These are phyloP conservation scores for Neurospora cerealis DNA, from an alignment of 495 filamentous ascomycete genomes.

Conservation along the genomic window DNA sequence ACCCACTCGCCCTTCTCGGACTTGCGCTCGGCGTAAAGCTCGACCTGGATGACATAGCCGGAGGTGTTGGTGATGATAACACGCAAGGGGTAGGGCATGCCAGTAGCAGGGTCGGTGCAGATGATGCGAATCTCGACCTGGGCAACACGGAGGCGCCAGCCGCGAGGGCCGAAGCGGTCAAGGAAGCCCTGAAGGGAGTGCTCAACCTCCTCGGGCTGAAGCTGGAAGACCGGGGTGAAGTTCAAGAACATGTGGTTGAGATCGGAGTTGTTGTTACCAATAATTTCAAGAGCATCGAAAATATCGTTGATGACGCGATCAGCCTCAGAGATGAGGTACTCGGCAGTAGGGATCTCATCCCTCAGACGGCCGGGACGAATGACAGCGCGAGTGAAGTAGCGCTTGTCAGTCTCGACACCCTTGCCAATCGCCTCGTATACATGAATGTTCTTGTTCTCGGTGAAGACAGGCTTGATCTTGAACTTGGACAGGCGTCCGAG, in stretches of 20 bases:
- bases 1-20: slow-evolving; percentile 95
- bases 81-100: slow-evolving; percentile 83
- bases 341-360: slow-evolving; percentile 92
- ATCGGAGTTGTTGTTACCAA: slow-evolving; percentile 98
- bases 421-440: slow-evolving; percentile 96
- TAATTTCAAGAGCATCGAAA: slow-evolving; percentile 92
- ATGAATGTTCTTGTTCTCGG: slow-evolving; percentile 97
- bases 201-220: slow-evolving; percentile 83
- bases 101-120: slow-evolving; percentile 80
- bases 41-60: slow-evolving; percentile 96
- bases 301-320: slow-evolving; percentile 97
- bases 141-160: slow-evolving; percentile 93
- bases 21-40: slow-evolving; percentile 95
- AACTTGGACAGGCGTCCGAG: slow-evolving; percentile 90
- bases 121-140: slow-evolving; percentile 97
- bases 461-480: slow-evolving; percentile 95
- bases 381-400: slow-evolving; percentile 93
- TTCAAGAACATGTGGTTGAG: slow-evolving; percentile 99
- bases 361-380: slow-evolving; percentile 86
- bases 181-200: slow-evolving; percentile 90
- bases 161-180: slow-evolving; percentile 88
- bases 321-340: slow-evolving; percentile 96
- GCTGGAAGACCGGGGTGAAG: slow-evolving; percentile 90
- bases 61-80: slow-evolving; percentile 98
- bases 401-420: slow-evolving; percentile 86